These are phyloP conservation scores for Trypanosoma boissoni DNA, from an alignment of 208 protist species.

Conservation along the genomic window DNA sequence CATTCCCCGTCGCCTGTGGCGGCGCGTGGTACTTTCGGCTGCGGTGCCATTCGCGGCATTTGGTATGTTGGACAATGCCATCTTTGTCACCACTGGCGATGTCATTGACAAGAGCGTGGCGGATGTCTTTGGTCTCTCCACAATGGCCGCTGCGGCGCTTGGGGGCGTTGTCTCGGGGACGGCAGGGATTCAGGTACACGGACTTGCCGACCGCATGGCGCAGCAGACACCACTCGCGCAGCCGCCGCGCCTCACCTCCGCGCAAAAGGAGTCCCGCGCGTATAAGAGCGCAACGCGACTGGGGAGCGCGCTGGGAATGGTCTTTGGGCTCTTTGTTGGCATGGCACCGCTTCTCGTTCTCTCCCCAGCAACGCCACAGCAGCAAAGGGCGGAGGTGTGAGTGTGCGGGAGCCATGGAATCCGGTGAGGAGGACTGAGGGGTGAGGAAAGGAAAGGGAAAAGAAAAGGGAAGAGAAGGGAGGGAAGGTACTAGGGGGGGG, in stretches of 20 bases:
- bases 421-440: constrained; percentile 26
- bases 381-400: constrained; percentile 25
- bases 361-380: constrained; percentile 5
- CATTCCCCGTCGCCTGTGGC: constrained; percentile 55
- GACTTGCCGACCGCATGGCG: constrained; percentile 72
- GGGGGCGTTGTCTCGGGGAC: constrained; percentile 82
- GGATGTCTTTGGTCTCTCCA: constrained; percentile 51
- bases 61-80: constrained; percentile 81
- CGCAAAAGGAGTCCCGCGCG: constrained; percentile 39
- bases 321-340: constrained; percentile 66
- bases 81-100: constrained; percentile 74
- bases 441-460: not conserved
- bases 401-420: constrained; percentile 27
- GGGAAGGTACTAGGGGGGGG: too few species aligned
- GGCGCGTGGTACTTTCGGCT: constrained; percentile 39
- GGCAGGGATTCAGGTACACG: constrained; percentile 85
- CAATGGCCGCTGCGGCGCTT: constrained; percentile 76
- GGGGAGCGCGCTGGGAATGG: constrained; percentile 80
- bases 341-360: constrained; percentile 80
- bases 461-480: too few species aligned
- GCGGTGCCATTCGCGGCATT: constrained; percentile 84
- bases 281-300: constrained; percentile 38
- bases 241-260: constrained; percentile 51
- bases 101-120: constrained; percentile 71
- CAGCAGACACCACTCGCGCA: constrained; percentile 21